Evolutionary conservation across 2,329 filamentous ascomycete genomes (phyloP).

Genomic region (Cucurbitaria berberidis): DNA sequence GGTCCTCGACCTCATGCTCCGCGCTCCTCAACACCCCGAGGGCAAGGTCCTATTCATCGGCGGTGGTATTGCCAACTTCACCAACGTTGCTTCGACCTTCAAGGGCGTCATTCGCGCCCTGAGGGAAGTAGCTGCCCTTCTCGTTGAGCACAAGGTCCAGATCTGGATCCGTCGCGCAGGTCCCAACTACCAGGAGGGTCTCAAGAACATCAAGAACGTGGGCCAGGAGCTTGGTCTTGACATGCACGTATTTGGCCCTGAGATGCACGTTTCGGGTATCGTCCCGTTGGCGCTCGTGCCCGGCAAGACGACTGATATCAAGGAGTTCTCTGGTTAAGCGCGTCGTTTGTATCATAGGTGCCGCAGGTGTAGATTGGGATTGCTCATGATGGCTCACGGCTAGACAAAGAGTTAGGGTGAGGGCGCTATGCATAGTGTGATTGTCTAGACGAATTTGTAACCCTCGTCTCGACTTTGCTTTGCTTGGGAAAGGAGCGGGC

Average conservation of each 20-base stretch:
- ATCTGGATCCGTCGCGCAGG: constrained; percentile 93
- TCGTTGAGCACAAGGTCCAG: constrained; percentile 95
- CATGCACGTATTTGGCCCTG: constrained; percentile 87
- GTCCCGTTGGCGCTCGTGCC: constrained; percentile 81
- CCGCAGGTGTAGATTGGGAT: constrained; percentile 18
- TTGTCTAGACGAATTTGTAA: constrained; percentile 23
- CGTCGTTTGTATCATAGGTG: constrained; percentile 38
- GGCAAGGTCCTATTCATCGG: constrained; percentile 99
- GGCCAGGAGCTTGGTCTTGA: constrained; percentile 92
- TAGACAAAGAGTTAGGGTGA: constrained; percentile 41
- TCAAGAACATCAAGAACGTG: constrained; percentile 99
- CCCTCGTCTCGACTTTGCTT: constrained; percentile 18
- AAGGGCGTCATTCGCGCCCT: constrained; percentile 99
- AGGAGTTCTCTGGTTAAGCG: constrained; percentile 64
- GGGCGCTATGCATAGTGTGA: constrained; percentile 23
- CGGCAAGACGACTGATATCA: constrained; percentile 66
- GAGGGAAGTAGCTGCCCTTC: constrained; percentile 81
- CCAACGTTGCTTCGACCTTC: constrained; percentile 98
- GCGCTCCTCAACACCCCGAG: constrained; percentile 80
- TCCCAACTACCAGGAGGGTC: constrained; percentile 99
- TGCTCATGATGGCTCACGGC: constrained; percentile 36
- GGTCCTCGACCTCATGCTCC: constrained; percentile 95
- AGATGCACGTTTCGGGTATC: constrained; percentile 92
- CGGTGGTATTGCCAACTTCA: constrained; percentile 99
- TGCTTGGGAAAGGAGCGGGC: constrained; percentile 7